Base-by-base conservation (phyloP, 306 rosid genomes). In the Malus fusca region DNA sequence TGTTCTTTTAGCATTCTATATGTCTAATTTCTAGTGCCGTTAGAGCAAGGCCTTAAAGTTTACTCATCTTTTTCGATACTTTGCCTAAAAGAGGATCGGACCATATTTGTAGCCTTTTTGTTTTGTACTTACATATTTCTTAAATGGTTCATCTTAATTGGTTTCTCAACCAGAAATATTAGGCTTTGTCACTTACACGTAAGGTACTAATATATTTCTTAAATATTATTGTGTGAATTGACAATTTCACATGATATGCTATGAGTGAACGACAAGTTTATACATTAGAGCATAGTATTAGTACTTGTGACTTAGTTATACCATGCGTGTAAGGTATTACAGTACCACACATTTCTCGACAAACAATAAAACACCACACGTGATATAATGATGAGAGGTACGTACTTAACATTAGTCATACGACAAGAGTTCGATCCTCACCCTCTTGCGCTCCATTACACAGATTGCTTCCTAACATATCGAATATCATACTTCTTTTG, bases 1-100 rank as follows among this genome's bases (percentile, higher is more conserved):
- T 26, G 25, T 74, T 26, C 43, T 43, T 33, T 51, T 76, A 66
- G 77, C 78, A 28, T 68, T 28, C 59, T 61, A 18, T 82, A 59
- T 79, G 71, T 44, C 71, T 62, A 19, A 53, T 19, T 17, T 17
- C 13, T 10, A 10, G 63, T 22, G 63, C 63, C 10, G 28, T 58
- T n/a, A 58, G 7, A 5, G 53, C 53, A 46, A 46, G 55, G 55
- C 55, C 2, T 58, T 58, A 58, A n/a, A 58, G 30, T 58, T 58
- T 58, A 11, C 14, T 22, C 1, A 11, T 22, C 28, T 58, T 9
- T 8, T 58, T 58, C 30, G 14, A 22, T 6, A n/a, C 26, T 58
- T 58, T 58, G 63, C 30, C 63, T 22, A 2, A 2, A 22, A 11
- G 26, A 58, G 17, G 63, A 58, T 11, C 3, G 63, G 22, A 58